Evolutionary conservation across 441 rosid species (phyloP), one percentile per base, ranked within the genome.

Genomic region (Erodium chrysanthum): DNA sequence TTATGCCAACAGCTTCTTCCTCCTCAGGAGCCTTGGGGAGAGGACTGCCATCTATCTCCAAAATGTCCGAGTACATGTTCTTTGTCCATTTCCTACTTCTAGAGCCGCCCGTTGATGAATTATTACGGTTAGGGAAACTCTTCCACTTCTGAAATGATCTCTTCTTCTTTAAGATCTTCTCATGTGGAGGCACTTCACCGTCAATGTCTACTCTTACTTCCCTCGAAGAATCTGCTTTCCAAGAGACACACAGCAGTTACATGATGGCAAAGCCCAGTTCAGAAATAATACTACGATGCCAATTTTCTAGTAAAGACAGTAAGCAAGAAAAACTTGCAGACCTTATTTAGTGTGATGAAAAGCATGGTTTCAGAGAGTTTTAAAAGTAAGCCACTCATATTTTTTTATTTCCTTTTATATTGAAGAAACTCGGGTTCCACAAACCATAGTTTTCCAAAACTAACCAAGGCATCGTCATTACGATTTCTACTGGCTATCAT

Each of bases 1-100:
- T 88, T 70, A 94, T 68, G 71, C 96, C 99, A 0, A 91, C 88
- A 5, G 92, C 92, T 82, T 87, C 98, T 76, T 85, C 92, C 74
- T 84, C 93, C 72, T 89, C 96, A 0, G 86, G 83, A 31, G 85
- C 85, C 74, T 77, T 79, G 4, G 96, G 92, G 10, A 90, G 89
- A 23, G 86, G 81, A 68, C 72, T 70, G 17, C 77, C 96, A 76
- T 88, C 82, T 73, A 91, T 66, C 22, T 88, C 76, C 68, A 91
- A 74, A 69, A 94, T 86, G 80, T 91, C 96, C 0, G 86, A 80
- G 77, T 88, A 84, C 50, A 75, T 67, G 75, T 77, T 88, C 78
- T 87, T 90, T 14, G 84, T 70, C 97, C 97, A 88, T 76, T 88
- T 91, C 81, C 75, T 89, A 77, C 76, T 78, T 83, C 88, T 84